Percentiles rank a stretch among this genome's conserved stretches.
Evolutionary conservation across 2,329 filamentous ascomycete genomes (phyloP).

Genomic region (Xylogone sp.): DNA sequence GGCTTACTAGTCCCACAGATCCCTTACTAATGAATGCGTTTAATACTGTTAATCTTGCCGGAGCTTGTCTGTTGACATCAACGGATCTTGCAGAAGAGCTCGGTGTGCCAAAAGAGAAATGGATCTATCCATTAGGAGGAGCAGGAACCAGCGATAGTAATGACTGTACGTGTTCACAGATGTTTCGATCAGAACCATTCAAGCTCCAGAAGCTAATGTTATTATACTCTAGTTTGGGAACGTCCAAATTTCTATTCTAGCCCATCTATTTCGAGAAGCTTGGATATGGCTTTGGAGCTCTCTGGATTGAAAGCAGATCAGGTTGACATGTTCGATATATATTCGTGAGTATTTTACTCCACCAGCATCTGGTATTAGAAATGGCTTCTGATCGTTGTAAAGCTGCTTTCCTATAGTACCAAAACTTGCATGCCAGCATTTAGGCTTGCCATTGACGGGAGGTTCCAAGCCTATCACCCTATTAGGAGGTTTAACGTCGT

Average conservation of each 20-base stretch:
- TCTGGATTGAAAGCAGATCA: slow-evolving; percentile 45
- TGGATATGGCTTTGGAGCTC: slow-evolving; percentile 48
- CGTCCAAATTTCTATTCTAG: slow-evolving; percentile 55
- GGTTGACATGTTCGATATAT: slow-evolving; percentile 61
- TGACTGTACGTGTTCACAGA: slow-evolving; percentile 40
- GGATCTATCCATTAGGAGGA: slow-evolving; percentile 62
- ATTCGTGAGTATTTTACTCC: slow-evolving; percentile 42
- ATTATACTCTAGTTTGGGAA: slow-evolving; percentile 51
- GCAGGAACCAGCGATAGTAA: slow-evolving; percentile 56
- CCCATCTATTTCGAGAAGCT: slow-evolving; percentile 52
- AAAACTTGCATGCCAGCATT: slow-evolving; percentile 59
- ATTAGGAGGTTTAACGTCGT: slow-evolving; percentile 63
- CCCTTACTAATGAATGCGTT: slow-evolving; percentile 69
- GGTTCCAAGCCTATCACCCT: slow-evolving; percentile 52
- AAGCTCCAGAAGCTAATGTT: slow-evolving; percentile 3
- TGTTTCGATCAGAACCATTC: background rate
- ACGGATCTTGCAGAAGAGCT: slow-evolving; percentile 49
- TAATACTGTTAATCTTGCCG: slow-evolving; percentile 63
- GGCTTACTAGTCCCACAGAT: slow-evolving; percentile 40
- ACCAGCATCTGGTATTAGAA: background rate
- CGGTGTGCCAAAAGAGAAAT: slow-evolving; percentile 49
- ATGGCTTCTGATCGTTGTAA: slow-evolving; percentile 2
- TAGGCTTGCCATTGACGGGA: slow-evolving; percentile 45
- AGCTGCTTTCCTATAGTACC: slow-evolving; percentile 69
- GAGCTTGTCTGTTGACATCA: slow-evolving; percentile 57